Percentiles rank a stretch among this genome's conserved stretches.
phyloP scores from a whole-genome alignment of 202 grass and related monocot genomes.

The Saccharum hybrid region DNA sequence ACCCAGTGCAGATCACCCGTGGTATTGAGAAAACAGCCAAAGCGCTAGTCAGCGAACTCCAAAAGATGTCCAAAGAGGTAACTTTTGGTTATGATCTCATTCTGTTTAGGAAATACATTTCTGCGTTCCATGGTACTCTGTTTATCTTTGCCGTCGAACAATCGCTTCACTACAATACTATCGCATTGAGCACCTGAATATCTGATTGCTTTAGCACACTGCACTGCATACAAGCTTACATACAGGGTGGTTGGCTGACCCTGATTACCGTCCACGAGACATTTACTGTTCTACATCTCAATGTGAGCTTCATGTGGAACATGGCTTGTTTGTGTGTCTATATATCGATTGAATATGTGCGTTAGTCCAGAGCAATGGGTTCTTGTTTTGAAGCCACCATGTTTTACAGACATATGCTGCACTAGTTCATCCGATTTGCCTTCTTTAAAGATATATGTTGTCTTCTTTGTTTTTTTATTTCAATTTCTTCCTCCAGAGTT shows the following conservation, averaged over 20 bases:
- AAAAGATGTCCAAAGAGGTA: constrained; percentile 94
- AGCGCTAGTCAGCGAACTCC: constrained; percentile 70
- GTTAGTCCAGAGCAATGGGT: background rate
- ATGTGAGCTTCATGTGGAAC: background rate
- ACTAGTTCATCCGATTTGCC: background rate
- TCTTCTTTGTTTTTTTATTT: background rate
- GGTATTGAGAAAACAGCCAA: constrained; percentile 91
- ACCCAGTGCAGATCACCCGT: constrained; percentile 87
- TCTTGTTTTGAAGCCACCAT: background rate
- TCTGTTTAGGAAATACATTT: constrained; percentile 27
- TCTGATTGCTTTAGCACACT: background rate
- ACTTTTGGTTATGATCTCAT: constrained; percentile 1
- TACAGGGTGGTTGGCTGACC: background rate
- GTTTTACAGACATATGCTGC: background rate
- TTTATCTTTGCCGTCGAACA: background rate
- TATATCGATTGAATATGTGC: background rate
- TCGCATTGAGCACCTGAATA: constrained; percentile 4
- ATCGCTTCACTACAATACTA: background rate
- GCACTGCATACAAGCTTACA: background rate
- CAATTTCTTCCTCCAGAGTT: background rate
- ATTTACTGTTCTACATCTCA: background rate
- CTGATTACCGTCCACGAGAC: background rate
- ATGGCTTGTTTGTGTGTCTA: background rate
- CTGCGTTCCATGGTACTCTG: background rate
- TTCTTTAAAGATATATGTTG: background rate